phyloP scores from a whole-genome alignment of 768 basidiomycete genomes.

The Pulveroboletus ravenelii region DNA sequence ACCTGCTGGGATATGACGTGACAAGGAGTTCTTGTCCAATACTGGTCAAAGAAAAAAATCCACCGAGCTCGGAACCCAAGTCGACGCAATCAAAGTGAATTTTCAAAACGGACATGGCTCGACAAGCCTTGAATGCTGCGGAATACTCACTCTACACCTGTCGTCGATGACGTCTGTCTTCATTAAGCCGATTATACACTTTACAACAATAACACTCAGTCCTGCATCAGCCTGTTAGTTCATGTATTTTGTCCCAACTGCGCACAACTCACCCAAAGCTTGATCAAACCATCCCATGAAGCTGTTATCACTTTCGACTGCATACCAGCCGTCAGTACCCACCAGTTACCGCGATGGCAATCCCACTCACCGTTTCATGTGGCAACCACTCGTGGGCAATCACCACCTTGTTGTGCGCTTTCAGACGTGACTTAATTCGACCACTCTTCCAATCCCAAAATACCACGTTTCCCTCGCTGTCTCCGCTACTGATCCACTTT shows the following conservation, averaged over 20 bases:
- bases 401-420: constrained; percentile 93
- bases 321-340: constrained; percentile 14
- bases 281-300: constrained; percentile 97
- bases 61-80: too few relatives aligned
- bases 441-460: constrained; percentile 99
- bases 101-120: background rate
- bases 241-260: background rate
- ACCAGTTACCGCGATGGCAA: background rate
- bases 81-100: background rate
- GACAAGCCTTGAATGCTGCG: too few relatives aligned
- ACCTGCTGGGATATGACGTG: background rate
- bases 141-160: background rate
- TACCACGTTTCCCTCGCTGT: constrained; percentile 90
- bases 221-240: constrained; percentile 21
- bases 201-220: constrained; percentile 19
- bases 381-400: constrained; percentile 98
- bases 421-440: constrained; percentile 84
- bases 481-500: constrained; percentile 96
- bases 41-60: background rate
- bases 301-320: constrained; percentile 97
- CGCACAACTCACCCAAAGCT: constrained; percentile 79
- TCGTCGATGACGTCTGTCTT: constrained; percentile 1
- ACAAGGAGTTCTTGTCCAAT: background rate
- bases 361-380: constrained; percentile 80
- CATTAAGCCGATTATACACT: constrained; percentile 9